phyloP scores from a whole-genome alignment of 441 rosid species.

The Arabidopsis lyrata region DNA sequence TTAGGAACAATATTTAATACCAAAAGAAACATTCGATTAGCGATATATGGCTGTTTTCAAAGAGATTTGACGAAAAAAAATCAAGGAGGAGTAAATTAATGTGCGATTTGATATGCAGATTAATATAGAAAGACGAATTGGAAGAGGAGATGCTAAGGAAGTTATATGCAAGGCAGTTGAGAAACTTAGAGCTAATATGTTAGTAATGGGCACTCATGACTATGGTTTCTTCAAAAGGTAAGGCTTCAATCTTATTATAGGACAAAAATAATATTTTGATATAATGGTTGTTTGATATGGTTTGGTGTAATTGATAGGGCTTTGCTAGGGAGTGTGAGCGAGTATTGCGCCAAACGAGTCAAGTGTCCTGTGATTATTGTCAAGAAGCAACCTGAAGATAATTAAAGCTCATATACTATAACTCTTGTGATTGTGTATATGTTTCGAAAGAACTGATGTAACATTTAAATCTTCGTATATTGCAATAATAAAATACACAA shows the following conservation, averaged over 20 bases:
- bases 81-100: background rate
- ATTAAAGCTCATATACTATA: background rate
- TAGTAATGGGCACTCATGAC: slow-evolving; percentile 92
- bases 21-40: background rate
- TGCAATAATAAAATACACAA: slow-evolving; percentile 2
- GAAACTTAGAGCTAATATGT: slow-evolving; percentile 69
- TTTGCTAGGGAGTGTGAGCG: slow-evolving; percentile 81
- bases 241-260: background rate
- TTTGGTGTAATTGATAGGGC: slow-evolving; percentile 50
- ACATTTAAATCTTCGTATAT: slow-evolving; percentile 4
- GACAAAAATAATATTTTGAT: background rate
- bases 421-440: slow-evolving; percentile 14
- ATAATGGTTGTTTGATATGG: background rate
- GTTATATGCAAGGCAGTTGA: slow-evolving; percentile 72
- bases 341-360: slow-evolving; percentile 72
- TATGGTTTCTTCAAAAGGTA: slow-evolving; percentile 90
- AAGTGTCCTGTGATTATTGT: slow-evolving; percentile 81
- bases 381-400: slow-evolving; percentile 46
- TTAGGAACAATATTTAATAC: background rate
- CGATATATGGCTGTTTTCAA: background rate
- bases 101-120: slow-evolving; percentile 47
- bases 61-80: background rate
- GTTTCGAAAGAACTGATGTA: slow-evolving; percentile 16
- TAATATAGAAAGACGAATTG: slow-evolving; percentile 62
- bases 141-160: slow-evolving; percentile 83